Evolutionary conservation across 192 early-diverging fungal genomes (phyloP), one percentile per base, ranked within the genome.

Genomic region (Podila horticola): DNA sequence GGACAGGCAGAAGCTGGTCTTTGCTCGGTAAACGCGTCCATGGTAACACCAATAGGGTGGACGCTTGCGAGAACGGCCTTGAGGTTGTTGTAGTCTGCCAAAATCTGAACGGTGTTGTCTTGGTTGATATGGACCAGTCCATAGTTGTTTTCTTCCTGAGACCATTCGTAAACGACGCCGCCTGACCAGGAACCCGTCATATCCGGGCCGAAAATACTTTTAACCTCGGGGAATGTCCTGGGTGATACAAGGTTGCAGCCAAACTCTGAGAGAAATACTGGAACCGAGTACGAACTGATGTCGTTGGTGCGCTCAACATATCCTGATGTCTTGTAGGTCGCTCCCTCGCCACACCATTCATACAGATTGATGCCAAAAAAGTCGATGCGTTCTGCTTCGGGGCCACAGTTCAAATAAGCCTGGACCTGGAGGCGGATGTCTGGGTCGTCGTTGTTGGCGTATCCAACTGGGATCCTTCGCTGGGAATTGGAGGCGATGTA

Each of bases 331-430:
- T 88, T 58, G 67, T 89, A 95, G 4, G 82, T 89, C 2, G 72
- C 65, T 17, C 86, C 68, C 22, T 62, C 72, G 20, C 92, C 93
- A 71, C 93, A 95, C 93, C 93, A 95, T 73, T 89, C 87, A 79
- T 95, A 95, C 31, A 92, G 57, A 72, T 95, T 95, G 57, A 93
- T 71, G 38, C 92, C 93, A 67, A 86, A 92, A 67, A 93, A 95
- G 55, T 95, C 92, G n/a, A 88, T 90, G 48, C 86, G 86, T 72
- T 86, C 88, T 38, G 83, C 84, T 13, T 81, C 73, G 11, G 84
- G 79, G 51, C 90, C 92, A 62, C 93, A 94, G 68, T 88, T 87
- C 81, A 93, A 94, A 74, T 91, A 94, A 41, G 75, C 86, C 74
- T 89, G 84, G 62, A 93, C 82, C 45, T 86, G 82, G 67, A 86